Base-by-base conservation (phyloP, 2,329 filamentous ascomycete genomes). In the Pseudocercospora macadamiae region DNA sequence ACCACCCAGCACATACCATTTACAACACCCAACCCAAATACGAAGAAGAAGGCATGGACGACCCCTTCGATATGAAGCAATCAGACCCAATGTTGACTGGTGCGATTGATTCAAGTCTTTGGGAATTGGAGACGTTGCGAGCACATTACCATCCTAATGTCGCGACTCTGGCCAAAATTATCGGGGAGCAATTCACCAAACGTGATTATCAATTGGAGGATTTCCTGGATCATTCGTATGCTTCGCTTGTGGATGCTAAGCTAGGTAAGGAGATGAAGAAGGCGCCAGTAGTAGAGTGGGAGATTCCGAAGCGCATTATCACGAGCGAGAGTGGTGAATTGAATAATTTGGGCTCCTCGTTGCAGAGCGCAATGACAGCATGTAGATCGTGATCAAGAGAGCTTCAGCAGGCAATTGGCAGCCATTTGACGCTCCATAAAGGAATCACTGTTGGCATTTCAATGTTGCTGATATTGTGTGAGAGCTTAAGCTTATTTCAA, bases 101-200 rank as follows among this genome's bases (percentile, higher is more conserved):
- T 36, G 95, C 96, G 16, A 90, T 99, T 59, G 92, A 97, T 58
- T 96, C 91, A 75, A 92, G 89, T 73, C 78, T 99, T 6, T 99
- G 95, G 96, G 95, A 99, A 74, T 83, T 99, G 53, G 89, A 96
- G 60, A 92, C 91, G 59, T 79, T 97, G 57, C 91, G 96, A 74
- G 88, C 87, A 0, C 96, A 99, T 75, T 97, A 96, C 75, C 95
- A 99, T 72, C 95, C 96, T 12, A 99, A 97, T 68, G 91, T 99
- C 21, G 93, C 93, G 0, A 95, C 93, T 2, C 86, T 99, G 66
- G 89, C 92, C 44, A 95, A 92, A 75, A 96, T 99, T 64, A 86
- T 99, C 57, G 90, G 90, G 2, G 92, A 97, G 76, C 95, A 97
- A 74, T 99, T 97, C 74, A 99, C 95, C 2, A 99, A 99, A 78